A percentile compares a stretch with the other conserved stretches of the same genome.
Evolutionary conservation across 179 eudicot species (phyloP).

Genomic region (Pouteria campechiana): DNA sequence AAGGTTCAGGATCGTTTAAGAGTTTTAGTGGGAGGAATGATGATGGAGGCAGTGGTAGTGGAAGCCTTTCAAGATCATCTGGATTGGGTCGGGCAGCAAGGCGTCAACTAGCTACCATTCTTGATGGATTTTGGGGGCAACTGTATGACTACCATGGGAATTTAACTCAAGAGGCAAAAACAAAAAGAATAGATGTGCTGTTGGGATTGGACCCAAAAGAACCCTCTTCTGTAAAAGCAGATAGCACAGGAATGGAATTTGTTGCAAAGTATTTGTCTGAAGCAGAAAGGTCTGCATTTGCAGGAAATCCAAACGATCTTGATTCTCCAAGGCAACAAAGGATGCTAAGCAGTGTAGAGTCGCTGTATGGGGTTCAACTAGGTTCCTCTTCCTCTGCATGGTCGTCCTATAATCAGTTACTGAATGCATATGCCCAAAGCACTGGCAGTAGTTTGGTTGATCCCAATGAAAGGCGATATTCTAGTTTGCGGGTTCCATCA

Average conservation of each 20-base stretch:
- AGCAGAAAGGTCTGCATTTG: too few relatives aligned
- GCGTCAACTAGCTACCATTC: conserved; percentile 63
- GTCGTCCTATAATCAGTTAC: conserved; percentile 32
- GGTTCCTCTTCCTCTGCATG: conserved; percentile 35
- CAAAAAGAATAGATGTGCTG: conserved; percentile 52
- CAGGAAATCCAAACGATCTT: conserved; percentile 13
- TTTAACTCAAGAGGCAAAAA: conserved; percentile 57
- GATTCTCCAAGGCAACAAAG: conserved; percentile 22
- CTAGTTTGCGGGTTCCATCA: conserved; percentile 63
- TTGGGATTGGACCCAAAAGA: conserved; percentile 45
- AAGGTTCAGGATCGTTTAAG: conserved; percentile 69
- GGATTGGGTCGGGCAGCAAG: conserved; percentile 85
- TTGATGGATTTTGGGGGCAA: conserved; percentile 97
- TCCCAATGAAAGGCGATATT: conserved; percentile 60
- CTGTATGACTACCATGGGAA: conserved; percentile 88
- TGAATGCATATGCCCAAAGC: conserved; percentile 37
- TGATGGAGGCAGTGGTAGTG: conserved; percentile 71
- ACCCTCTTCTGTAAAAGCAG: too few relatives aligned
- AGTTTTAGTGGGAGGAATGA: conserved; percentile 67
- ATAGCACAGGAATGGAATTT: too few relatives aligned
- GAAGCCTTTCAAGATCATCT: conserved; percentile 78
- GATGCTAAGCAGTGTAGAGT: conserved; percentile 6
- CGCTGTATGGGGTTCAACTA: conserved; percentile 23
- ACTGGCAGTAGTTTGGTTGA: conserved; percentile 25
- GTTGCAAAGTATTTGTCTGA: too few relatives aligned